Percentiles rank a stretch among this genome's conserved stretches.
Evolutionary conservation across 1,284 basidiomycete genomes (phyloP).

Genomic region (Sporisorium graminicola): DNA sequence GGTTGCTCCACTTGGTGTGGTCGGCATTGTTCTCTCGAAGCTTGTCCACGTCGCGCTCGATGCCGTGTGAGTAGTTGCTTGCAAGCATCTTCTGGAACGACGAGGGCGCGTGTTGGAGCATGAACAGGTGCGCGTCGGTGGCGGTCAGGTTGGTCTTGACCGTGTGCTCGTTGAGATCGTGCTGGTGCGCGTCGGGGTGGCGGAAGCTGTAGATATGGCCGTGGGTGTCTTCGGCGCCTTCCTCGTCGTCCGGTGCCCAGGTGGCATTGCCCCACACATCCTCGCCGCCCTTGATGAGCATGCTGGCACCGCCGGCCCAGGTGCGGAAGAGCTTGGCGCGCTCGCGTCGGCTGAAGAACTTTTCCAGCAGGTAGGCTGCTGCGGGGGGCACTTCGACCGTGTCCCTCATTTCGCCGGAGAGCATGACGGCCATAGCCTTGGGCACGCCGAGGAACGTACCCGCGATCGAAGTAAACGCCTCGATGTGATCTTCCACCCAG

Average conservation of each 20-base stretch:
- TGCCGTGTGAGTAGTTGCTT: slow-evolving; percentile 91
- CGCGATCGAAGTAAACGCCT: slow-evolving; percentile 76
- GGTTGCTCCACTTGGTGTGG: slow-evolving; percentile 83
- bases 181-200: slow-evolving; percentile 41
- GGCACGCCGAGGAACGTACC: slow-evolving; percentile 84
- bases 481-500: slow-evolving; percentile 86
- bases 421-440: slow-evolving; percentile 94
- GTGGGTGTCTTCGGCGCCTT: slow-evolving; percentile 69
- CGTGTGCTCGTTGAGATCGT: slow-evolving; percentile 40
- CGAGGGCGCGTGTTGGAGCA: slow-evolving; percentile 84
- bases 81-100: slow-evolving; percentile 88
- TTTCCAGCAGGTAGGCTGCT: slow-evolving; percentile 78
- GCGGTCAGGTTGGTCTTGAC: slow-evolving; percentile 76
- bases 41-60: slow-evolving; percentile 78
- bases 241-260: slow-evolving; percentile 65
- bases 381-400: slow-evolving; percentile 92
- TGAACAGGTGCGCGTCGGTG: slow-evolving; percentile 81
- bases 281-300: slow-evolving; percentile 81
- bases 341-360: slow-evolving; percentile 85
- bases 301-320: slow-evolving; percentile 90
- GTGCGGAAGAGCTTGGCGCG: slow-evolving; percentile 90
- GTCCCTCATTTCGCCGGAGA: slow-evolving; percentile 89
- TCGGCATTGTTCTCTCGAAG: slow-evolving; percentile 68
- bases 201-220: slow-evolving; percentile 88
- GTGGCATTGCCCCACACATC: slow-evolving; percentile 85